phyloP scores from a whole-genome alignment of 805 yeast genomes.

The Crinitomyces ghanaensis region DNA sequence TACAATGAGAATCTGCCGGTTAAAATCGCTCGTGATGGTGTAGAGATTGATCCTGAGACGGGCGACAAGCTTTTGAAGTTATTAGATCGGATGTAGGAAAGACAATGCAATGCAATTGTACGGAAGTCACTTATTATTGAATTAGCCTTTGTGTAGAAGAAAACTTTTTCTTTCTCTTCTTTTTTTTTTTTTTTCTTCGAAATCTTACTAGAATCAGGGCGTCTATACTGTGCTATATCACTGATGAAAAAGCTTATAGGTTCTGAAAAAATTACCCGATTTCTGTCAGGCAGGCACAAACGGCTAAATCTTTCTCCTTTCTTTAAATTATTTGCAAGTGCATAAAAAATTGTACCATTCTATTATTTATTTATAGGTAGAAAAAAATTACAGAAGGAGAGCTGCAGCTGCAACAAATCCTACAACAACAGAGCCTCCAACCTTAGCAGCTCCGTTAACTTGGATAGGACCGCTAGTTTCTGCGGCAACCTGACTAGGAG shows the following conservation, averaged over 20 bases:
- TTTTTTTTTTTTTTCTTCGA: background rate
- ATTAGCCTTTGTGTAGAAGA: background rate
- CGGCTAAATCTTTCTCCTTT: background rate
- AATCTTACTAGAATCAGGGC: background rate
- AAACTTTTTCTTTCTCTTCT: background rate
- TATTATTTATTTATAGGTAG: background rate
- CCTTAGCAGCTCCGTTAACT: background rate
- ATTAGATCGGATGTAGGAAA: constrained; percentile 14
- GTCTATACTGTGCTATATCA: background rate
- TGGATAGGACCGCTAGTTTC: background rate
- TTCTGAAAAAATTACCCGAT: background rate
- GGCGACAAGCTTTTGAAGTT: constrained; percentile 23
- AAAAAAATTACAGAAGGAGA: background rate
- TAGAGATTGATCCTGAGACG: constrained; percentile 24
- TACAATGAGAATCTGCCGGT: constrained; percentile 29
- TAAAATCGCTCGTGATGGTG: constrained; percentile 33
- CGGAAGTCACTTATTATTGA: no score
- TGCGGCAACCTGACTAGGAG: background rate
- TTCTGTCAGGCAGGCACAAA: background rate
- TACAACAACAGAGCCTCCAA: background rate
- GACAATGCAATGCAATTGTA: no score
- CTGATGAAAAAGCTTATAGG: background rate
- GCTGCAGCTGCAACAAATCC: background rate
- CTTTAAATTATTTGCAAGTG: background rate
- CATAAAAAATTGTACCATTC: background rate